These are phyloP conservation scores for Naematelia aurantialba DNA, from an alignment of 768 basidiomycete genomes.

Conservation along the genomic window DNA sequence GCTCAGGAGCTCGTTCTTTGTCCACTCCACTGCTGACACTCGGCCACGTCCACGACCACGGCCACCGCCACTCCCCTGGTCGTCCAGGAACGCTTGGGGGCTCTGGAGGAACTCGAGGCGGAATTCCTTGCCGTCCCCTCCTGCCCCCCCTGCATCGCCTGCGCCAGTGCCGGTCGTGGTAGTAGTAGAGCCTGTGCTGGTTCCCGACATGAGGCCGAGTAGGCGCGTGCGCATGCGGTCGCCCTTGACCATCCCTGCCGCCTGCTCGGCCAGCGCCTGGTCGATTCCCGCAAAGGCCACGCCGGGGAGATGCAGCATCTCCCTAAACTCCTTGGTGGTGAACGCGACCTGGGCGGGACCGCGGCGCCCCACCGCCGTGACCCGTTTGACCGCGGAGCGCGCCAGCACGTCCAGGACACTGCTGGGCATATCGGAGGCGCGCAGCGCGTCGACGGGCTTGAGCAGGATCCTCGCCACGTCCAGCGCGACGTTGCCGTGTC, in stretches of 20 bases:
- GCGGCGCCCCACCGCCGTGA: constrained; percentile 78
- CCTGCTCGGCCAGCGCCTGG: constrained; percentile 31
- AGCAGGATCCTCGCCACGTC: constrained; percentile 89
- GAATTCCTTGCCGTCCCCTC: constrained; percentile 28
- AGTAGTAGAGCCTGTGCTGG: no score
- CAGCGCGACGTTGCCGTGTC: constrained; percentile 91
- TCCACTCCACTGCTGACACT: constrained; percentile 39
- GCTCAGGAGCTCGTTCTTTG: constrained; percentile 37
- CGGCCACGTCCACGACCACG: not conserved
- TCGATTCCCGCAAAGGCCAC: constrained; percentile 55
- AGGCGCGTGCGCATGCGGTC: constrained; percentile 51
- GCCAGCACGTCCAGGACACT: constrained; percentile 66
- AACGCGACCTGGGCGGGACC: constrained; percentile 87
- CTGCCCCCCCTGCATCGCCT: not conserved
- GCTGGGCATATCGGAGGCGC: constrained; percentile 72
- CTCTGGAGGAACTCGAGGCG: constrained; percentile 45
- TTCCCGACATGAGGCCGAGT: constrained; percentile 49
- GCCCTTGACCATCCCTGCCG: constrained; percentile 35
- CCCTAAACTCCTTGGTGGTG: constrained; percentile 87
- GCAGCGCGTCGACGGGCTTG: constrained; percentile 61
- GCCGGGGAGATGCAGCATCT: constrained; percentile 65
- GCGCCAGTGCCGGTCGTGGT: no score
- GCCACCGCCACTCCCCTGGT: not conserved
- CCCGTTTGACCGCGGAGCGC: constrained; percentile 63
- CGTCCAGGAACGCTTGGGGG: constrained; percentile 30